Conservation (phyloP, 176 grass and related monocot genomes). For the Rhynchospora pubera region DNA sequence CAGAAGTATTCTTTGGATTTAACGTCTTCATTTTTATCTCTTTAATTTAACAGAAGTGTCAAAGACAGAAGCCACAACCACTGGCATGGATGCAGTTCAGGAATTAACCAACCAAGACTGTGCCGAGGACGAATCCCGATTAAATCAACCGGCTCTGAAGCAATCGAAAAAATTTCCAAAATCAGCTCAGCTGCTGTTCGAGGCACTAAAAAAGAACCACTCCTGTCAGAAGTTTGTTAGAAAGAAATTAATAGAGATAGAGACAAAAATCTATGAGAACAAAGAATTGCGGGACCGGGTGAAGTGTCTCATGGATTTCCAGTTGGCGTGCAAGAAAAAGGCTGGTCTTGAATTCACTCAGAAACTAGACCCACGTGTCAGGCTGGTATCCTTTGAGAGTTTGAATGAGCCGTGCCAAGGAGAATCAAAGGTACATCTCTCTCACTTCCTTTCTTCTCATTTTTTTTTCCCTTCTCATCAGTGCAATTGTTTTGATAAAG, state of each 20-base stretch:
- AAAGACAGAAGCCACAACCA: conserved; percentile 12
- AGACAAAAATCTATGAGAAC: conserved; percentile 85
- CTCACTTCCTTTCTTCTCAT: background rate
- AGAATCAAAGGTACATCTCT: conserved; percentile 35
- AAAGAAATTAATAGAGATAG: conserved; percentile 71
- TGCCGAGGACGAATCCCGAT: background rate
- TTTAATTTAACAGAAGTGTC: background rate
- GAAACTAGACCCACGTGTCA: conserved; percentile 77
- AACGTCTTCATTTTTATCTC: background rate
- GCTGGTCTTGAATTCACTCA: conserved; percentile 41
- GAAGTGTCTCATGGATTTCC: conserved; percentile 82
- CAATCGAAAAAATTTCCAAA: conserved; percentile 42
- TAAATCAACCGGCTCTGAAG: conserved; percentile 9
- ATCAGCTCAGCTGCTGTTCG: conserved; percentile 55
- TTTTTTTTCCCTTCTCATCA: background rate
- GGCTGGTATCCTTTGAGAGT: conserved; percentile 53
- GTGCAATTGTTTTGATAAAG: conserved; percentile 2
- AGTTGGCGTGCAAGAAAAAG: conserved; percentile 56
- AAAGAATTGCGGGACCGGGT: conserved; percentile 70
- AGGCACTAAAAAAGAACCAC: conserved; percentile 83
- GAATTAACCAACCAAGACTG: conserved; percentile 5
- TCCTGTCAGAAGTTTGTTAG: conserved; percentile 85
- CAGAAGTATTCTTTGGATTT: background rate
- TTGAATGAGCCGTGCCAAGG: background rate
- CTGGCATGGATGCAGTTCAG: background rate